Percentiles rank a stretch among this genome's conserved stretches.
phyloP scores from a whole-genome alignment of 805 yeast genomes.

The Ogataea ganodermae region DNA sequence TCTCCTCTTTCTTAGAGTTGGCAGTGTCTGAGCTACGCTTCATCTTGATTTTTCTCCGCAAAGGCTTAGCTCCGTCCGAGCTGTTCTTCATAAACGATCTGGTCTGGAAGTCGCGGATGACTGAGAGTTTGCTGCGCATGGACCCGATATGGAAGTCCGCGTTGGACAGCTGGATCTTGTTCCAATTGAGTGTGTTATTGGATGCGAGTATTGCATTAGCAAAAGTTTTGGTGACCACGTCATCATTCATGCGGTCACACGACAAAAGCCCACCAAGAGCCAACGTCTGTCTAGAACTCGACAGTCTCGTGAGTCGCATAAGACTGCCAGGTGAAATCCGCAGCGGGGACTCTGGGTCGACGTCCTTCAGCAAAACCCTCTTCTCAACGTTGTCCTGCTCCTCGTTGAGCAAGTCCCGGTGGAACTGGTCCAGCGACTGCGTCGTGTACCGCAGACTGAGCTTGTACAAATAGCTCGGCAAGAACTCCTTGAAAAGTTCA shows the following conservation, averaged over 20 bases:
- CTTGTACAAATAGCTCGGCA: slow-evolving; percentile 79
- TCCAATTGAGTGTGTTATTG: slow-evolving; percentile 29
- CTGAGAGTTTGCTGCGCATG: slow-evolving; percentile 41
- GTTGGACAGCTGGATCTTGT: slow-evolving; percentile 38
- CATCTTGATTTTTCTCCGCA: slow-evolving; percentile 30
- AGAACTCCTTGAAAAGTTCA: slow-evolving; percentile 77
- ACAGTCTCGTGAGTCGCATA: slow-evolving; percentile 65
- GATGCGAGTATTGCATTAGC: slow-evolving; percentile 32
- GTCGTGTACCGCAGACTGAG: slow-evolving; percentile 67
- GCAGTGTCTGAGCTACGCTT: not conserved
- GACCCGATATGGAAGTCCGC: slow-evolving; percentile 29
- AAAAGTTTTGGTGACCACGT: slow-evolving; percentile 36
- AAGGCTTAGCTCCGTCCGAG: slow-evolving; percentile 32
- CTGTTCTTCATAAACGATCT: slow-evolving; percentile 40
- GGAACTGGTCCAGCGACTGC: slow-evolving; percentile 39
- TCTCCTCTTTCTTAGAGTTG: not conserved
- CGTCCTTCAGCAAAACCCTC: slow-evolving; percentile 46
- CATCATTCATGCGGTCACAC: slow-evolving; percentile 36
- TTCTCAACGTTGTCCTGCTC: slow-evolving; percentile 36
- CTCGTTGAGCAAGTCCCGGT: slow-evolving; percentile 35
- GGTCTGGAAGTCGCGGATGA: slow-evolving; percentile 48
- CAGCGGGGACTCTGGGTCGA: slow-evolving; percentile 61
- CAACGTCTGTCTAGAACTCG: slow-evolving; percentile 77
- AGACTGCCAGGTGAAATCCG: slow-evolving; percentile 62
- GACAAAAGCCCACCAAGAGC: slow-evolving; percentile 51